Percentiles rank a stretch among this genome's conserved stretches.
These are phyloP conservation scores for Geum urbanum DNA, from an alignment of 306 rosid species.

Conservation along the genomic window DNA sequence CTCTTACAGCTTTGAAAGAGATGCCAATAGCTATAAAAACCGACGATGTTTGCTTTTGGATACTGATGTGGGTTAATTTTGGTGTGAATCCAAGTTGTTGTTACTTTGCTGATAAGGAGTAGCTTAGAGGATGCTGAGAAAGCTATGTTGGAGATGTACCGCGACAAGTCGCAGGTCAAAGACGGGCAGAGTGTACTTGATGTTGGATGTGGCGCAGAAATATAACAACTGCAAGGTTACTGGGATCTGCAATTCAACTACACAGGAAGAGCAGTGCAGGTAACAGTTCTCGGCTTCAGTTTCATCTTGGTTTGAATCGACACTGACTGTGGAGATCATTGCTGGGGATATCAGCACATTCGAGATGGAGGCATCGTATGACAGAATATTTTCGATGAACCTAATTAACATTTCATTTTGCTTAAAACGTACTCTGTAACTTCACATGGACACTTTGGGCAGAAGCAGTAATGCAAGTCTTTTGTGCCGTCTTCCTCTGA, in stretches of 20 bases:
- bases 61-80: neutral
- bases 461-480: neutral
- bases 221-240: constrained; percentile 67
- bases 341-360: constrained; percentile 72
- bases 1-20: constrained; percentile 54
- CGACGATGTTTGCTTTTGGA: constrained; percentile 25
- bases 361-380: constrained; percentile 79
- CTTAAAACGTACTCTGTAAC: neutral
- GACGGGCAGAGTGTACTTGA: constrained; percentile 79
- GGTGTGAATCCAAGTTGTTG: constrained; percentile 51
- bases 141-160: constrained; percentile 63
- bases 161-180: constrained; percentile 64
- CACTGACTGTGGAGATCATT: constrained; percentile 65
- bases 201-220: constrained; percentile 81
- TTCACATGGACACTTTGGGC: neutral
- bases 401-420: neutral
- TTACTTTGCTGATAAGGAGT: constrained; percentile 55
- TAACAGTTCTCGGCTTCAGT: constrained; percentile 7
- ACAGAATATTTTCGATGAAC: constrained; percentile 66
- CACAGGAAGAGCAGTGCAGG: constrained; percentile 63
- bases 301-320: constrained; percentile 7
- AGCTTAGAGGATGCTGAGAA: constrained; percentile 83
- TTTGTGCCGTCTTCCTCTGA: constrained; percentile 1
- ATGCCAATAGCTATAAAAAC: constrained; percentile 89
- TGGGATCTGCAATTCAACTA: constrained; percentile 80